Conservation (phyloP, 768 basidiomycete species). For the Boletus coccyginus region DNA sequence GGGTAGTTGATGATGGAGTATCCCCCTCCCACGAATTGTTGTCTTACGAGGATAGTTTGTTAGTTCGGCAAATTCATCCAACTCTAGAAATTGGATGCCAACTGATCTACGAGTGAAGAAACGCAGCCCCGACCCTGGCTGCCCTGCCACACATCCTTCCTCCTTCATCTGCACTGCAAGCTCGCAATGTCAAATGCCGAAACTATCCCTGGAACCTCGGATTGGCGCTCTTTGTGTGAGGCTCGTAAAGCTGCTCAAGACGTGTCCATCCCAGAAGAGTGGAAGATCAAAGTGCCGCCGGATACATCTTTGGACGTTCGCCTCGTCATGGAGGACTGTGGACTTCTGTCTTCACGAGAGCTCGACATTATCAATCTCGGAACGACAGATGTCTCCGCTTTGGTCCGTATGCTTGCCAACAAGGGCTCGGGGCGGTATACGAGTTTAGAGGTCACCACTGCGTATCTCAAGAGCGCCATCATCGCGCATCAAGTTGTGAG, state of each 20-base stretch:
- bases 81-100: too few species aligned
- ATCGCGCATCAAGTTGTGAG: constrained; percentile 27
- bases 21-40: too few species aligned
- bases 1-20: too few species aligned
- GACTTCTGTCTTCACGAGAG: constrained; percentile 24
- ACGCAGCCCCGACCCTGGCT: too few species aligned
- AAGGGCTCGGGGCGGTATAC: constrained; percentile 19
- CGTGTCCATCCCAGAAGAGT: constrained; percentile 23
- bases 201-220: neutral
- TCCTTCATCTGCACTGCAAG: neutral
- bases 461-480: constrained; percentile 29
- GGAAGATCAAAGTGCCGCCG: constrained; percentile 19
- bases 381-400: constrained; percentile 21
- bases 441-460: constrained; percentile 27
- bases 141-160: neutral
- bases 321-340: constrained; percentile 17
- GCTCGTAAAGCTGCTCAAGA: constrained; percentile 19
- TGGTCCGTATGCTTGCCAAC: constrained; percentile 22
- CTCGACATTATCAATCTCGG: constrained; percentile 23
- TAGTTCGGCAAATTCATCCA: too few species aligned
- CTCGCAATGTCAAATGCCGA: constrained; percentile 3
- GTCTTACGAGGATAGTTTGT: too few species aligned
- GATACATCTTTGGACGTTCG: constrained; percentile 21
- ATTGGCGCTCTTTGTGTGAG: constrained; percentile 23
- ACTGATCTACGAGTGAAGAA: too few species aligned